Percentiles rank a stretch among this genome's conserved stretches.
Evolutionary conservation across 1,284 basidiomycete species (phyloP).

Genomic region (Moesziomyces aphidis): DNA sequence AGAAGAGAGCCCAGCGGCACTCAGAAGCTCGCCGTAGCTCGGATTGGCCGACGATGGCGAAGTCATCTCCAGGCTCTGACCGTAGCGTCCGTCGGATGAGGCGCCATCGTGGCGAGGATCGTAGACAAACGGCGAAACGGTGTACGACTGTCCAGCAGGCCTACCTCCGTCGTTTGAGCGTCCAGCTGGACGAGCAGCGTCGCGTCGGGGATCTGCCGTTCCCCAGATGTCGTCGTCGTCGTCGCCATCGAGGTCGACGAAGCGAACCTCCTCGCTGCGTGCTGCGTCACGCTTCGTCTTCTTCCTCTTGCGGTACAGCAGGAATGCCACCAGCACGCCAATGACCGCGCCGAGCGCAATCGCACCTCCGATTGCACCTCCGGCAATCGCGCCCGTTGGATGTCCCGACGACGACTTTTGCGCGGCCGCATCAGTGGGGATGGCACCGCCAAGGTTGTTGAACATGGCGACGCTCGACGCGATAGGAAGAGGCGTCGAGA

Average conservation of each 20-base stretch:
- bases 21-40: constrained; percentile 39
- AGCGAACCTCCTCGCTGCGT: constrained; percentile 50
- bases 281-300: constrained; percentile 40
- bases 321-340: constrained; percentile 38
- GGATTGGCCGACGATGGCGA: constrained; percentile 22
- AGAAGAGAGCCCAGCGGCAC: constrained; percentile 17
- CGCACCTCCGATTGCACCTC: constrained; percentile 55
- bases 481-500: constrained; percentile 24
- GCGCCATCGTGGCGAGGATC: constrained; percentile 17
- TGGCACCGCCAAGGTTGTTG: constrained; percentile 46
- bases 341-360: constrained; percentile 49
- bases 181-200: constrained; percentile 4
- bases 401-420: constrained; percentile 1
- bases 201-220: constrained; percentile 8
- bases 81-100: constrained; percentile 12
- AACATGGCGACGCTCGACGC: constrained; percentile 35
- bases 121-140: constrained; percentile 53
- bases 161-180: constrained; percentile 7
- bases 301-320: constrained; percentile 50
- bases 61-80: constrained; percentile 39
- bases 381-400: constrained; percentile 48
- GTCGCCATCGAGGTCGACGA: constrained; percentile 57
- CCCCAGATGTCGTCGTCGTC: constrained; percentile 32
- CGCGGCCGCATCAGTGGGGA: constrained; percentile 8
- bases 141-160: constrained; percentile 17